Percentiles rank a stretch among this genome's conserved stretches.
These are phyloP conservation scores for Gonium pectorale DNA, from an alignment of 139 green algal genomes.

Conservation along the genomic window DNA sequence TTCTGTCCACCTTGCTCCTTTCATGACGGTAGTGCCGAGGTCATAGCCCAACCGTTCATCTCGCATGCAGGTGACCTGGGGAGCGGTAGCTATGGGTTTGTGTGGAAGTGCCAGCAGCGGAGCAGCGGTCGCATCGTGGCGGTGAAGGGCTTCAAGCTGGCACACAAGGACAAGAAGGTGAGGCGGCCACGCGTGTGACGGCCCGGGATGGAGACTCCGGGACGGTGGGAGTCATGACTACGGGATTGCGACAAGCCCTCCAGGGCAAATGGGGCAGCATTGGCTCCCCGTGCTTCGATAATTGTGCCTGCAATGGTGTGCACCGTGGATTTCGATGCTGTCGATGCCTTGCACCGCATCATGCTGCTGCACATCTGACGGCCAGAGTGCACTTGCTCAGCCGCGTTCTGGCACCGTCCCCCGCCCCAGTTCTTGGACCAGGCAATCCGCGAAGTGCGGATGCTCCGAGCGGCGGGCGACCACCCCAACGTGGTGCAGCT, in stretches of 20 bases:
- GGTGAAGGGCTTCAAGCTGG: conserved; percentile 65
- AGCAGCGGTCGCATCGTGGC: conserved; percentile 47
- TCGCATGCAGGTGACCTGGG: not conserved
- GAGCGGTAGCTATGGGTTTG: conserved; percentile 55
- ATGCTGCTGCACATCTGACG: no score
- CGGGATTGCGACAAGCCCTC: no score
- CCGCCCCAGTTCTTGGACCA: conserved; percentile 55
- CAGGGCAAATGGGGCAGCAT: no score
- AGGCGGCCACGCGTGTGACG: not conserved
- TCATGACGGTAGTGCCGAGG: no score
- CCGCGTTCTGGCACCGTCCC: no score
- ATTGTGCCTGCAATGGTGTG: no score
- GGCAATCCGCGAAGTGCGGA: conserved; percentile 50
- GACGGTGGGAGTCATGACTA: no score
- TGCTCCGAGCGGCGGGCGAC: conserved; percentile 38
- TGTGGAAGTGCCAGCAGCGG: conserved; percentile 53
- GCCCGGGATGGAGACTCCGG: not conserved
- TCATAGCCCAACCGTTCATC: no score
- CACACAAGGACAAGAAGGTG: conserved; percentile 52
- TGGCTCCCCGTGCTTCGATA: no score
- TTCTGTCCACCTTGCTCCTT: not conserved
- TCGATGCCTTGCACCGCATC: no score
- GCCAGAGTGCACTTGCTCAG: no score
- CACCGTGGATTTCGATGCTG: no score
- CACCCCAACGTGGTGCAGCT: conserved; percentile 56